A percentile compares a stretch with the other conserved stretches of the same genome.
phyloP scores from a whole-genome alignment of 768 basidiomycete genomes.

The Phallus indusiatus region DNA sequence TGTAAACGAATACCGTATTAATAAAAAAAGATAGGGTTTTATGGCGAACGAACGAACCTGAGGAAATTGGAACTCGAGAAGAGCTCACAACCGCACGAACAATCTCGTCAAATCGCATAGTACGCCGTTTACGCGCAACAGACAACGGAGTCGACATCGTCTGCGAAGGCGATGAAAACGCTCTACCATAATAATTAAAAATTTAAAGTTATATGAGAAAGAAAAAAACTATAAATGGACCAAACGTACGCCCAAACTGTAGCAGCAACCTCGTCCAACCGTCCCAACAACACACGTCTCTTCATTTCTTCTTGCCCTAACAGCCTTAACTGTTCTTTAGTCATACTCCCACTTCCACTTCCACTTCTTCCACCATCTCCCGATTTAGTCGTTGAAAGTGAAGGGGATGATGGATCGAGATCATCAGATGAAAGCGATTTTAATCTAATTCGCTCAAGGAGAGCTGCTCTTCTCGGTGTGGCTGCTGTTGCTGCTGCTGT shows the following conservation, averaged over 20 bases:
- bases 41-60: no score
- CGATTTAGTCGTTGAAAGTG: constrained; percentile 39
- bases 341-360: constrained; percentile 36
- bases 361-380: constrained; percentile 30
- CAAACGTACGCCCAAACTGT: constrained; percentile 73
- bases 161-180: constrained; percentile 55
- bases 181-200: constrained; percentile 29
- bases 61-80: constrained; percentile 70
- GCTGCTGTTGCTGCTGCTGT: constrained; percentile 50
- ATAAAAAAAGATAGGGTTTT: no score
- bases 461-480: constrained; percentile 68
- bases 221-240: constrained; percentile 23
- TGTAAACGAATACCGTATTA: no score
- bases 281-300: constrained; percentile 65
- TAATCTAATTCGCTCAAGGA: constrained; percentile 74
- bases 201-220: background rate
- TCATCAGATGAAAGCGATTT: constrained; percentile 51
- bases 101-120: constrained; percentile 59
- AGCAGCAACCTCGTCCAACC: constrained; percentile 74
- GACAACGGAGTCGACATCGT: constrained; percentile 41
- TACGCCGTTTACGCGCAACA: constrained; percentile 57
- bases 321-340: constrained; percentile 58
- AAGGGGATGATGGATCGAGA: constrained; percentile 16
- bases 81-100: constrained; percentile 65
- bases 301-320: constrained; percentile 72